A percentile compares a stretch with the other conserved stretches of the same genome.
Evolutionary conservation across 1,139 yeast genomes (phyloP).

Genomic region (Taphrina betulina): DNA sequence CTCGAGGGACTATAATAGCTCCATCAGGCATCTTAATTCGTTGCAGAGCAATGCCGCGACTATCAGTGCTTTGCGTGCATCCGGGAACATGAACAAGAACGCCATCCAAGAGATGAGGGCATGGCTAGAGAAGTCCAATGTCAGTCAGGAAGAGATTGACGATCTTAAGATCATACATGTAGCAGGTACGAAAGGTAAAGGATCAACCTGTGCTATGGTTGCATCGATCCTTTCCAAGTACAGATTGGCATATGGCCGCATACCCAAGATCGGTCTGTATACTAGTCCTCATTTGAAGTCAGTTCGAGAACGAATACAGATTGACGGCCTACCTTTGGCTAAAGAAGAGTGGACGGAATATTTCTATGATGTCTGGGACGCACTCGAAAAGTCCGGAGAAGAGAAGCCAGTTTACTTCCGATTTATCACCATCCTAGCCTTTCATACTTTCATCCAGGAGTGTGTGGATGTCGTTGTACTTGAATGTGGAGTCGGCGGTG

Average conservation of each 20-base stretch:
- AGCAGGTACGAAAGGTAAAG: conserved; percentile 98
- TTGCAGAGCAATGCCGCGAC: conserved; percentile 90
- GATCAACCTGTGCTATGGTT: conserved; percentile 94
- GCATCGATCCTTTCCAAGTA: conserved; percentile 73
- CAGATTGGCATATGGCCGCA: conserved; percentile 15
- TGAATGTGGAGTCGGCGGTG: conserved; percentile 99
- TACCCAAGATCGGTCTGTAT: conserved; percentile 71
- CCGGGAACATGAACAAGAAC: conserved; percentile 69
- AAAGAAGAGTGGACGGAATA: conserved; percentile 67
- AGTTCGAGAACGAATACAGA: conserved; percentile 86
- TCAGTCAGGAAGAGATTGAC: conserved; percentile 64
- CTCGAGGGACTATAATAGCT: conserved; percentile 51
- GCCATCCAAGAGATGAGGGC: conserved; percentile 86
- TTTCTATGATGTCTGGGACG: conserved; percentile 93
- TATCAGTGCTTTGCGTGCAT: conserved; percentile 72
- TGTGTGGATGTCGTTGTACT: conserved; percentile 89
- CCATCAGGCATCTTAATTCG: conserved; percentile 77
- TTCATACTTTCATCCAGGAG: conserved; percentile 83
- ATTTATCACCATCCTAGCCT: conserved; percentile 81
- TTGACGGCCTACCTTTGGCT: conserved; percentile 79
- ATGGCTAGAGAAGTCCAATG: conserved; percentile 86
- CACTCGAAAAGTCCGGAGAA: conserved; percentile 56
- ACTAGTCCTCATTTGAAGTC: conserved; percentile 94
- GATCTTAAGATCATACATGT: conserved; percentile 78
- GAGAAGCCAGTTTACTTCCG: conserved; percentile 89